Percentiles rank a stretch among this genome's conserved stretches.
These are phyloP conservation scores for Linderniella brevidens DNA, from an alignment of 257 asterid species.

Conservation along the genomic window DNA sequence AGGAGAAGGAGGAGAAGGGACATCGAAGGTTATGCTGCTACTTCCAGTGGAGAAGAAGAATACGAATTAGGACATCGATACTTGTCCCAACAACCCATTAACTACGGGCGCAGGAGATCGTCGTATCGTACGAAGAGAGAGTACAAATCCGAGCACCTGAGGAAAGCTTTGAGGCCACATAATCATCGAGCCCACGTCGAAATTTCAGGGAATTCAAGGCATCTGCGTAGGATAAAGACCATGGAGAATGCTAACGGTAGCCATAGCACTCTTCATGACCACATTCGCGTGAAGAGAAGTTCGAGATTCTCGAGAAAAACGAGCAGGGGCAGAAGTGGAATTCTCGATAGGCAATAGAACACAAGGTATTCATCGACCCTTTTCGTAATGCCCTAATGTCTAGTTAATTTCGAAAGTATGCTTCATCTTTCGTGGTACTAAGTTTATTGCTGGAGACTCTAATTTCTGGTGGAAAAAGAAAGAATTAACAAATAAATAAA, in stretches of 20 bases:
- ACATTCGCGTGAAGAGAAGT: slow-evolving; percentile 21
- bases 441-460: too few relatives aligned
- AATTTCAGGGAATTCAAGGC: slow-evolving; percentile 12
- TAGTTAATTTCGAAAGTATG: too few relatives aligned
- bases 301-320: background rate
- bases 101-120: slow-evolving; percentile 7
- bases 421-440: too few relatives aligned
- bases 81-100: slow-evolving; percentile 7
- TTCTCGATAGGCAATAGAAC: too few relatives aligned
- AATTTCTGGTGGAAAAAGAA: too few relatives aligned
- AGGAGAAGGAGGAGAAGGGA: slow-evolving; percentile 8
- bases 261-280: slow-evolving; percentile 19
- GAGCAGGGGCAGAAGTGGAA: too few relatives aligned
- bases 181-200: slow-evolving; percentile 22
- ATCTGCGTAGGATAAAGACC: slow-evolving; percentile 10
- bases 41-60: slow-evolving; percentile 15
- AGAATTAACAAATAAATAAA: too few relatives aligned
- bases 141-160: slow-evolving; percentile 32
- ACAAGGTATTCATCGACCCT: too few relatives aligned
- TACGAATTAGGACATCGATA: slow-evolving; percentile 13
- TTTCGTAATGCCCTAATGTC: too few relatives aligned
- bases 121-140: slow-evolving; percentile 11
- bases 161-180: slow-evolving; percentile 36
- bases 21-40: slow-evolving; percentile 21
- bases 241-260: too few relatives aligned